A percentile compares a stretch with the other conserved stretches of the same genome.
phyloP scores from a whole-genome alignment of 2,329 filamentous ascomycete genomes.

The Sclerotinia glacialis region DNA sequence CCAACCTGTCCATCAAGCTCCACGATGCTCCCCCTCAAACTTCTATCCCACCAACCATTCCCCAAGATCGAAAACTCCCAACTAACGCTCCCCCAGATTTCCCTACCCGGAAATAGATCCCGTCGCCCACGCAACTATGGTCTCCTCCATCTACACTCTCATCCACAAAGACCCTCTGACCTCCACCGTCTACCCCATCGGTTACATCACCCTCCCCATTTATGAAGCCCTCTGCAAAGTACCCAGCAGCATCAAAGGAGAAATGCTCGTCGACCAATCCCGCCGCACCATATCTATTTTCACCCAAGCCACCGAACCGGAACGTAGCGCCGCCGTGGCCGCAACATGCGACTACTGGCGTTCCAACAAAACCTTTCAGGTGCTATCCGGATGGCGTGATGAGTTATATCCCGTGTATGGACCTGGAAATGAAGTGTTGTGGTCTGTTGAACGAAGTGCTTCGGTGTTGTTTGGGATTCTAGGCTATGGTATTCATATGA shows the following conservation, averaged over 20 bases:
- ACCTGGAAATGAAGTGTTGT: constrained; percentile 58
- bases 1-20: neutral
- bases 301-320: constrained; percentile 52
- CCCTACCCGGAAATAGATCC: constrained; percentile 67
- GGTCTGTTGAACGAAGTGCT: constrained; percentile 74
- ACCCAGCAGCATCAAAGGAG: constrained; percentile 51
- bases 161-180: constrained; percentile 59
- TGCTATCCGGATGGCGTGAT: constrained; percentile 75
- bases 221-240: constrained; percentile 49
- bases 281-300: constrained; percentile 64
- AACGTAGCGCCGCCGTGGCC: constrained; percentile 57
- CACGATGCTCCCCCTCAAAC: neutral
- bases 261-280: constrained; percentile 59
- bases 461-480: constrained; percentile 71
- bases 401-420: constrained; percentile 79
- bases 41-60: neutral
- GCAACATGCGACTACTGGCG: constrained; percentile 66
- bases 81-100: constrained; percentile 55
- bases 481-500: constrained; percentile 80
- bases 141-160: constrained; percentile 65
- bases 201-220: constrained; percentile 55
- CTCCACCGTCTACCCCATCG: constrained; percentile 53
- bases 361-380: constrained; percentile 65
- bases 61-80: neutral
- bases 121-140: constrained; percentile 51